Base-by-base conservation (phyloP, 2,329 filamentous ascomycete genomes). In the Aspergillus versicolor region DNA sequence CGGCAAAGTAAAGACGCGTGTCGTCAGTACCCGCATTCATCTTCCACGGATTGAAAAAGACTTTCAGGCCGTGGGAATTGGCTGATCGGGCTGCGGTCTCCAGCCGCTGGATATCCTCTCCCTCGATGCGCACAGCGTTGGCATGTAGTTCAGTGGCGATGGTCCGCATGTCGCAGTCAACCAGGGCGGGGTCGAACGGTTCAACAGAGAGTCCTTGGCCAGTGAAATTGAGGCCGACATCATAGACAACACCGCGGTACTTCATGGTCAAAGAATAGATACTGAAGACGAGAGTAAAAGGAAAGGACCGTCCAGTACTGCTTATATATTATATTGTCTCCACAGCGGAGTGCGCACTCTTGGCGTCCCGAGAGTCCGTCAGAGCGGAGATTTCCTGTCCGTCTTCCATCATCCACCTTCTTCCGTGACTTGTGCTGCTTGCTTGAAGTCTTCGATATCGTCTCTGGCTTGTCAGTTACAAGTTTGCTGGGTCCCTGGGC, bases 41-140 rank as follows among this genome's bases (percentile, higher is more conserved):
- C 45, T 58, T 62, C 57, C 57, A 61, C 13, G 57, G 57, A 5
- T 58, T 62, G 42, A 60, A 56, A 21, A 60, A 60, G n/a, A 62
- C 52, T 11, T 15, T 56, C 2, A 62, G 52, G 13, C 48, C 52
- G 49, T 52, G 45, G 2, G 47, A 48, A 19, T 56, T 55, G 13
- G 59, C 59, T 7, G 40, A 21, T 2, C 54, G 50, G 22, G 57
- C 15, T 21, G 59, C 57, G 12, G 24, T 57, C 27, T 12, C 50
- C 11, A 61, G 43, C 13, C 57, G 46, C n/a, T 1, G 3, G 13
- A 59, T 51, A 19, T 59, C 57, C 42, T 59, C 59, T 9, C 53
- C 54, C 24, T 61, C 57, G 24, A 59, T 53, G 1, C 57, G 57
- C 5, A 59, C 54, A 12, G 59, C 59, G 17, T 61, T 61, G 11